phyloP scores from a whole-genome alignment of 1,284 basidiomycete species.

The Peniophora sp. region DNA sequence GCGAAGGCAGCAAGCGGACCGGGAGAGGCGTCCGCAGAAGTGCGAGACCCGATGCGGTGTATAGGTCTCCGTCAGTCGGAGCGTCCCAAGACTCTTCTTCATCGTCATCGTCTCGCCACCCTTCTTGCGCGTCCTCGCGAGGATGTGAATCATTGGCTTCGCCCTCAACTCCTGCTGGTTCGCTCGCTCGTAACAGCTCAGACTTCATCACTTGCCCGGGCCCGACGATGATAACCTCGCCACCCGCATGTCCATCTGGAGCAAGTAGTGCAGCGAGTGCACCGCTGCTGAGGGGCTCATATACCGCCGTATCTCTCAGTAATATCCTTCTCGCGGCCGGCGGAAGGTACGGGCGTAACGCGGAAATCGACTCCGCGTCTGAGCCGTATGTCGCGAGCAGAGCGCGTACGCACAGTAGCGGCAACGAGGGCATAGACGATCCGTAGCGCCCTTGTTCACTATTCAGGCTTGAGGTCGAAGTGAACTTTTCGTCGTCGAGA shows the following conservation, averaged over 20 bases:
- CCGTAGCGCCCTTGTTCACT: background rate
- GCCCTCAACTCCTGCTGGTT: conserved; percentile 27
- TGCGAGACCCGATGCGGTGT: conserved; percentile 17
- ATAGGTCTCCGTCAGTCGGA: conserved; percentile 4
- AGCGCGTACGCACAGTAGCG: conserved; percentile 31
- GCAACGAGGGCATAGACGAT: conserved; percentile 33
- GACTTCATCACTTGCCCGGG: conserved; percentile 36
- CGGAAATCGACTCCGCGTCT: conserved; percentile 20
- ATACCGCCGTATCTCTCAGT: conserved; percentile 46
- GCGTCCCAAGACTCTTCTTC: conserved; percentile 1
- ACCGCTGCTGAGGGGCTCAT: conserved; percentile 39
- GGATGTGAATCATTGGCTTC: background rate
- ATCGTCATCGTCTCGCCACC: background rate
- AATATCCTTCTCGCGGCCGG: conserved; percentile 47
- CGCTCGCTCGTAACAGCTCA: conserved; percentile 27
- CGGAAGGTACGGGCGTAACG: conserved; percentile 42
- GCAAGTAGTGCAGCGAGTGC: conserved; percentile 42
- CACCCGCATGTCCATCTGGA: conserved; percentile 42
- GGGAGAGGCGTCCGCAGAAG: conserved; percentile 26
- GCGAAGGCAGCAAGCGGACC: conserved; percentile 29
- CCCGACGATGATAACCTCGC: conserved; percentile 56
- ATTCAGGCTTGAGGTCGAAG: conserved; percentile 2
- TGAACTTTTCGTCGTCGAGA: conserved; percentile 22
- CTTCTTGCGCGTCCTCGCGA: background rate
- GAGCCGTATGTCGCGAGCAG: conserved; percentile 21